Percentiles rank a stretch among this genome's conserved stretches.
These are phyloP conservation scores for Neohortaea acidophila DNA, from an alignment of 495 filamentous ascomycete species.

Conservation along the genomic window DNA sequence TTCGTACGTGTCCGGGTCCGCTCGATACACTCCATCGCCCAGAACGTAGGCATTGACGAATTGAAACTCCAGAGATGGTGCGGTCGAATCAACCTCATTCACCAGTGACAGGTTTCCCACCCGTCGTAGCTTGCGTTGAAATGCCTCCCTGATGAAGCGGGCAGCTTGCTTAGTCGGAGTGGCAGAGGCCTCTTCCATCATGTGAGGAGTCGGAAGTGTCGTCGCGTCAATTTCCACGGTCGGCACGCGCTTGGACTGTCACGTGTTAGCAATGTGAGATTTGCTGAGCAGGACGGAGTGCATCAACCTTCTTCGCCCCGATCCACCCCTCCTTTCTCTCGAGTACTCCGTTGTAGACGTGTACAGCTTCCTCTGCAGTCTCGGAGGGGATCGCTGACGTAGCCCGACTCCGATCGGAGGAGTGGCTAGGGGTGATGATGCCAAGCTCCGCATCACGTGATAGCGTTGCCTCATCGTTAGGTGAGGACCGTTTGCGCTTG, in stretches of 20 bases:
- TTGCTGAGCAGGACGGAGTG: not conserved
- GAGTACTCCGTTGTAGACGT: constrained; percentile 25
- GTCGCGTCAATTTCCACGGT: constrained; percentile 11
- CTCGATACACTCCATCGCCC: constrained; percentile 21
- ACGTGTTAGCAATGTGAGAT: not conserved
- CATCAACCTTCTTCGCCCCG: constrained; percentile 15
- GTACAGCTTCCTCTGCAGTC: not conserved
- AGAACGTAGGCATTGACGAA: constrained; percentile 23
- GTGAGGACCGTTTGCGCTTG: constrained; percentile 21
- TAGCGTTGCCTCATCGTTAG: constrained; percentile 11
- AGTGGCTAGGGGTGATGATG: not conserved
- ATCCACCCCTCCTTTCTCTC: constrained; percentile 20
- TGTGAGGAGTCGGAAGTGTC: constrained; percentile 21
- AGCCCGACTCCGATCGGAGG: constrained; percentile 1
- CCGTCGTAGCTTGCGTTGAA: constrained; percentile 16
- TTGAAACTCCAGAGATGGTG: constrained; percentile 26
- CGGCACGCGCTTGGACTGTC: constrained; percentile 1
- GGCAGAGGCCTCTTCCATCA: constrained; percentile 17
- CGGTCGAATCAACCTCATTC: constrained; percentile 21
- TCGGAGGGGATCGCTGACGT: constrained; percentile 2
- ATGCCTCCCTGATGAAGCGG: constrained; percentile 19
- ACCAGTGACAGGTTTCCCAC: constrained; percentile 15
- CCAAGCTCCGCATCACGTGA: constrained; percentile 7
- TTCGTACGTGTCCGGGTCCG: constrained; percentile 17
- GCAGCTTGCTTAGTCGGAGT: constrained; percentile 12